Evolutionary conservation across 176 grass and related monocot genomes (phyloP), one percentile per base, ranked within the genome.

Genomic region (Phoenix roebelenii): DNA sequence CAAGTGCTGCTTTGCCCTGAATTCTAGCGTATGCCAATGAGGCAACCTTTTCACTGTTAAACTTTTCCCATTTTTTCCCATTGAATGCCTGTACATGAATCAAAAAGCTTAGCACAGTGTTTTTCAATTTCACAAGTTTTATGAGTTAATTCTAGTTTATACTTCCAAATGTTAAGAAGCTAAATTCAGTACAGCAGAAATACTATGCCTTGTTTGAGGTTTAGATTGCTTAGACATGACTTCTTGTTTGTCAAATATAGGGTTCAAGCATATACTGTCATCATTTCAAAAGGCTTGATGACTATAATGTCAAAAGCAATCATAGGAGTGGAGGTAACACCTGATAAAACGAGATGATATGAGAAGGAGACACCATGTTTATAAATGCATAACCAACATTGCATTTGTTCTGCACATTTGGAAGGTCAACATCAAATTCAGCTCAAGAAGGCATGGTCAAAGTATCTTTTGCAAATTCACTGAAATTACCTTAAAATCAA

Each of bases 51-150:
- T 97, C 93, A 12, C 93, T 97, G 73, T 97, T 97, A 23, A 97
- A 97, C 70, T 97, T 97, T 76, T 97, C 93, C 93, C 93, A 97
- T 77, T 88, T 97, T 58, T 97, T 97, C 63, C 87, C 87, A 71
- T 92, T 88, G 20, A 97, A 97, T 10, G 76, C 65, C 92, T 96
- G 77, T 50, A 18, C 23, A 54, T 22, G 25, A 17, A 55, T 55
- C 55, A 22, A 29, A 49, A 19, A 23, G 0, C n/a, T 51, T 30
- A 30, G 22, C 5, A 75, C 18, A 58, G 5, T 15, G 4, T 39
- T 16, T 22, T 1, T 7, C 52, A 51, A 48, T 7, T 25, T 12
- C 4, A 15, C 4, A 14, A 22, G 18, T 48, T 17, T 62, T 55
- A 16, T 17, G 61, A 18, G 24, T 24, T 17, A 22, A 65, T 18